Conservation (phyloP, 2,329 filamentous ascomycete species). For the Biscogniauxia mediterranea region DNA sequence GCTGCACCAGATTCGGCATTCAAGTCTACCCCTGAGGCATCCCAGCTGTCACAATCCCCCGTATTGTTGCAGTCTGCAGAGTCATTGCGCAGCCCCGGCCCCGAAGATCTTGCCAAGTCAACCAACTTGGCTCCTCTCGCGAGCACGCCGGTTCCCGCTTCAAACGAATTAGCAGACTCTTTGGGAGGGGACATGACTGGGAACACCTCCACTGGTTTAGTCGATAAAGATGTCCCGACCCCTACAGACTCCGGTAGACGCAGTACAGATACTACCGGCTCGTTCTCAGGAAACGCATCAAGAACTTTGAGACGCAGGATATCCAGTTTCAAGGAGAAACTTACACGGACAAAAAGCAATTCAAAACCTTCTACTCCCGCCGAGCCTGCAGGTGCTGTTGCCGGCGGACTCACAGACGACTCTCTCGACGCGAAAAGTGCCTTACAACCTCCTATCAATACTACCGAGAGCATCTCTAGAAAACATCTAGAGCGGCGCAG, state of each 20-base stretch:
- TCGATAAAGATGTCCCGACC: conserved; percentile 24
- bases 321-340: conserved; percentile 10
- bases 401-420: background rate
- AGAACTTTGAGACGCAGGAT: conserved; percentile 10
- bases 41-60: conserved; percentile 4
- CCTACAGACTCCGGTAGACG: conserved; percentile 27
- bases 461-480: conserved; percentile 7
- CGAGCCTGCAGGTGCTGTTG: background rate
- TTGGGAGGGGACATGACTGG: conserved; percentile 21
- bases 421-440: background rate
- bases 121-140: conserved; percentile 22
- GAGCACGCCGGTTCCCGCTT: conserved; percentile 10
- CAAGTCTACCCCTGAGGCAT: conserved; percentile 7
- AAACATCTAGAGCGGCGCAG: conserved; percentile 10
- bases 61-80: conserved; percentile 10
- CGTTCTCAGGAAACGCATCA: conserved; percentile 13
- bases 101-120: conserved; percentile 15
- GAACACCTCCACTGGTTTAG: conserved; percentile 16
- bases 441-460: background rate
- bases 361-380: background rate
- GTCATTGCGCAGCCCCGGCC: background rate
- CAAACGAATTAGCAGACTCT: conserved; percentile 12
- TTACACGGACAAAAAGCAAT: background rate
- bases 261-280: conserved; percentile 17
- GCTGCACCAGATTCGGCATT: conserved; percentile 4